phyloP scores from a whole-genome alignment of 2,329 filamentous ascomycete species.

The Penicillium sclerotiorum region DNA sequence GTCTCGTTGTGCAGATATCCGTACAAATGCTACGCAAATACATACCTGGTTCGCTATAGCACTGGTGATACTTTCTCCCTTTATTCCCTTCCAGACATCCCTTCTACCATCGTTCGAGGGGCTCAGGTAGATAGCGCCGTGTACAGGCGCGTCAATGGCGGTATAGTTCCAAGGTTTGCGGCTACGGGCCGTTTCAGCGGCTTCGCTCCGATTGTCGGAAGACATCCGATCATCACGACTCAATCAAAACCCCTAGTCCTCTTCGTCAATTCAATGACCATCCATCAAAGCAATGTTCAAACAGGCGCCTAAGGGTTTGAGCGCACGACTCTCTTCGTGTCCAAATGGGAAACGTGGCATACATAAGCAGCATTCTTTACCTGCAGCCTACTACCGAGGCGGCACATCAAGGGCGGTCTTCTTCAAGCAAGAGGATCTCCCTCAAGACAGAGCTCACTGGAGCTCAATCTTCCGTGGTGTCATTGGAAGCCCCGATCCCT shows the following conservation, averaged over 20 bases:
- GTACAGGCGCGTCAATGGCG: conserved; percentile 45
- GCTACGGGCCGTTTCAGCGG: too few species aligned
- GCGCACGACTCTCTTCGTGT: too few species aligned
- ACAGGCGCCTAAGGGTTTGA: too few species aligned
- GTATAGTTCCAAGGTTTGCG: conserved; percentile 50
- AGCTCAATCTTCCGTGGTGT: conserved; percentile 58
- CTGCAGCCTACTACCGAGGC: conserved; percentile 65
- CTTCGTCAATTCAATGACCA: too few species aligned
- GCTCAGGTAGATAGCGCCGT: conserved; percentile 39
- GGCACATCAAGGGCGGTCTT: conserved; percentile 71
- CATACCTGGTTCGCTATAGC: conserved; percentile 48
- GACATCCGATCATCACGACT: too few species aligned
- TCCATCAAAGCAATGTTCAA: too few species aligned
- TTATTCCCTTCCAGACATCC: conserved; percentile 33
- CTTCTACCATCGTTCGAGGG: conserved; percentile 19
- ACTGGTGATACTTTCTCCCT: conserved; percentile 49
- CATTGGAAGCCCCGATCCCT: conserved; percentile 66
- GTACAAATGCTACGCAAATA: conserved; percentile 48
- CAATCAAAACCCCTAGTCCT: too few species aligned
- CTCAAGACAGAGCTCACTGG: conserved; percentile 51
- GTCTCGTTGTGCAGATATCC: conserved; percentile 47
- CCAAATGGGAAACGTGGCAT: too few species aligned
- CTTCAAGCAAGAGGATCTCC: conserved; percentile 57
- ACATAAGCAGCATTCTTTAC: conserved; percentile 31
- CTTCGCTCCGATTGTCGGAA: too few species aligned